Percentiles rank a stretch among this genome's conserved stretches.
These are phyloP conservation scores for Fusarium pilosicola DNA, from an alignment of 2,329 filamentous ascomycete genomes.

Conservation along the genomic window DNA sequence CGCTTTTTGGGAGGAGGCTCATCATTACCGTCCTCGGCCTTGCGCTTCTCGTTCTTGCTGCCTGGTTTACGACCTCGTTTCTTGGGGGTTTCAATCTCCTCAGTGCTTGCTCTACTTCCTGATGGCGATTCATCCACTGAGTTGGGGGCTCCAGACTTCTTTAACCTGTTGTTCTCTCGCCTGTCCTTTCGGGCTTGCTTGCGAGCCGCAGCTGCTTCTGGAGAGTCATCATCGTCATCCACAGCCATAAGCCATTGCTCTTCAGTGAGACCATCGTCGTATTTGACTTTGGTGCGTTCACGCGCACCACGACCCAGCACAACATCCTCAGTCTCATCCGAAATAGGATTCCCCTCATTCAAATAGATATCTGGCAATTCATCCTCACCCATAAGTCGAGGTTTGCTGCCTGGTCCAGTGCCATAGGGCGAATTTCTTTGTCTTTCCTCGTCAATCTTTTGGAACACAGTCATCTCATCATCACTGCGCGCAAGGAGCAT, in stretches of 20 bases:
- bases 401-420: conserved; percentile 68
- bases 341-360: conserved; percentile 82
- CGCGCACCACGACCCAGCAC: conserved; percentile 87
- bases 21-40: conserved; percentile 81
- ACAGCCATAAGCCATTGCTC: conserved; percentile 99
- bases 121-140: conserved; percentile 75
- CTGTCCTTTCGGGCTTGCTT: conserved; percentile 88
- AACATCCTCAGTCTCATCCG: conserved; percentile 81
- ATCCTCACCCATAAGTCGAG: conserved; percentile 85
- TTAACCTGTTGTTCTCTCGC: conserved; percentile 79
- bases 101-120: conserved; percentile 83
- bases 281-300: conserved; percentile 92
- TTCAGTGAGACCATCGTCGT: conserved; percentile 96
- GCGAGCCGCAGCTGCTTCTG: conserved; percentile 90
- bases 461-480: conserved; percentile 80
- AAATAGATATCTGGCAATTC: conserved; percentile 96
- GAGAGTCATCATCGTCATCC: conserved; percentile 93
- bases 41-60: conserved; percentile 83
- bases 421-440: conserved; percentile 76
- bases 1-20: conserved; percentile 83
- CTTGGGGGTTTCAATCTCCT: conserved; percentile 80
- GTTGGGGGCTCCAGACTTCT: conserved; percentile 55
- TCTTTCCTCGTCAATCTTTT: conserved; percentile 83
- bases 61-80: conserved; percentile 86
- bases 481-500: conserved; percentile 91